Conservation (phyloP, 768 basidiomycete species). For the Pleurotus platypus region DNA sequence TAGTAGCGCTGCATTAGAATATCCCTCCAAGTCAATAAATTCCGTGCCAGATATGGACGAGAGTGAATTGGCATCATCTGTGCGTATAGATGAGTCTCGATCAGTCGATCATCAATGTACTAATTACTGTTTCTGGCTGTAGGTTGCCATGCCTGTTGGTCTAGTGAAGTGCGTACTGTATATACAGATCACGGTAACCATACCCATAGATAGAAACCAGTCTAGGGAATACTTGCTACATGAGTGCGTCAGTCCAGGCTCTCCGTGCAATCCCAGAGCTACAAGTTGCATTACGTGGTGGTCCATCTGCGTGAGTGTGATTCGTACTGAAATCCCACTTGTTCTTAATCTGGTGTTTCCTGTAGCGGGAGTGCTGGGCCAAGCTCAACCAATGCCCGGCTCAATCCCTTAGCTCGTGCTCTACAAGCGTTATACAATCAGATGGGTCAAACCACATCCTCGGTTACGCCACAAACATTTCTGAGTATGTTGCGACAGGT, state of each 20-base stretch:
- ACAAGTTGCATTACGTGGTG: slow-evolving; percentile 54
- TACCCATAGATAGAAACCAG: slow-evolving; percentile 21
- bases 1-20: slow-evolving; percentile 9
- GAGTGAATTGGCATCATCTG: slow-evolving; percentile 1
- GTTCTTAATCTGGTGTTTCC: too few species aligned
- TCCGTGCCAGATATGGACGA: background rate
- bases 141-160: slow-evolving; percentile 82
- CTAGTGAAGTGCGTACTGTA: slow-evolving; percentile 57
- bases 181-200: background rate
- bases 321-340: too few species aligned
- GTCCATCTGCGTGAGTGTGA: slow-evolving; percentile 34
- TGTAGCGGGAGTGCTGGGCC: slow-evolving; percentile 10
- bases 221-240: slow-evolving; percentile 95
- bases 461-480: slow-evolving; percentile 68
- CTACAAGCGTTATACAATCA: slow-evolving; percentile 67
- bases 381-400: slow-evolving; percentile 13
- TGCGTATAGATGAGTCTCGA: slow-evolving; percentile 9
- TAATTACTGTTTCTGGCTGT: background rate
- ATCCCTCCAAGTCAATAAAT: background rate
- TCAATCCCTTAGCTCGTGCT: slow-evolving; percentile 35
- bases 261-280: slow-evolving; percentile 91
- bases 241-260: slow-evolving; percentile 95
- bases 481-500: slow-evolving; percentile 61
- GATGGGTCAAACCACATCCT: slow-evolving; percentile 77
- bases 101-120: slow-evolving; percentile 11